Conservation (phyloP, 2,329 filamentous ascomycete species). For the Alternaria longipes region DNA sequence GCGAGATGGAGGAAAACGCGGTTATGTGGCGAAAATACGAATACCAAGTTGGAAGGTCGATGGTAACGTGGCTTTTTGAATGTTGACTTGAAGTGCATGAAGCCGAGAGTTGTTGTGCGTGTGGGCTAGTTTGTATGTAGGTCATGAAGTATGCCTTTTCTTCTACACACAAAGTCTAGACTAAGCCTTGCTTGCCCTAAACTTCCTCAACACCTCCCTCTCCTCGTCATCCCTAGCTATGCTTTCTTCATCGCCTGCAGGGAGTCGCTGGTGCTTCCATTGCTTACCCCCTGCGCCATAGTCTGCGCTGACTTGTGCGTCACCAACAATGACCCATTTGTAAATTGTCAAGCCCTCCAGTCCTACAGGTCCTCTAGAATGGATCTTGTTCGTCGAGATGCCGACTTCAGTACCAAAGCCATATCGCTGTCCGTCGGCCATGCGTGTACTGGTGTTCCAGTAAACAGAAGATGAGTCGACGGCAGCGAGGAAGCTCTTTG, state of each 20-base stretch:
- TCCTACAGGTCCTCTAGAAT: slow-evolving; percentile 90
- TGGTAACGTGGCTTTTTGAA: slow-evolving; percentile 1
- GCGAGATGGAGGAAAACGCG: not conserved
- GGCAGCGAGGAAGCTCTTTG: slow-evolving; percentile 82
- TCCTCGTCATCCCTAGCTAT: slow-evolving; percentile 46
- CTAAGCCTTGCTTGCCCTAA: slow-evolving; percentile 33
- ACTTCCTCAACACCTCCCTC: slow-evolving; percentile 44
- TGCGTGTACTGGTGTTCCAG: slow-evolving; percentile 95
- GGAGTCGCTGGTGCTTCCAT: slow-evolving; percentile 66
- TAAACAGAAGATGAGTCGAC: slow-evolving; percentile 93
- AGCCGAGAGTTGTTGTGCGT: not conserved
- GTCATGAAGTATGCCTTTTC: not conserved
- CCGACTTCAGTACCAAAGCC: slow-evolving; percentile 98
- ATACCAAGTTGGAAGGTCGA: not conserved
- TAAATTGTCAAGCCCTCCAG: slow-evolving; percentile 96
- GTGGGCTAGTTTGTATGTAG: not conserved
- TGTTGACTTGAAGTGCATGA: not conserved
- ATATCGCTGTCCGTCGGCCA: slow-evolving; percentile 96
- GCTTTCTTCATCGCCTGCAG: slow-evolving; percentile 42
- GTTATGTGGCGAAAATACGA: not conserved
- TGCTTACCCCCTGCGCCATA: slow-evolving; percentile 69
- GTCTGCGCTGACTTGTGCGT: slow-evolving; percentile 80
- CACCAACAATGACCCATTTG: slow-evolving; percentile 89
- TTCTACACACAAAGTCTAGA: not conserved
- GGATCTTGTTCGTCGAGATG: slow-evolving; percentile 99